A percentile compares a stretch with the other conserved stretches of the same genome.
Conservation (phyloP, 352 stramenopile species). For the Chrysophaeum taylorii region DNA sequence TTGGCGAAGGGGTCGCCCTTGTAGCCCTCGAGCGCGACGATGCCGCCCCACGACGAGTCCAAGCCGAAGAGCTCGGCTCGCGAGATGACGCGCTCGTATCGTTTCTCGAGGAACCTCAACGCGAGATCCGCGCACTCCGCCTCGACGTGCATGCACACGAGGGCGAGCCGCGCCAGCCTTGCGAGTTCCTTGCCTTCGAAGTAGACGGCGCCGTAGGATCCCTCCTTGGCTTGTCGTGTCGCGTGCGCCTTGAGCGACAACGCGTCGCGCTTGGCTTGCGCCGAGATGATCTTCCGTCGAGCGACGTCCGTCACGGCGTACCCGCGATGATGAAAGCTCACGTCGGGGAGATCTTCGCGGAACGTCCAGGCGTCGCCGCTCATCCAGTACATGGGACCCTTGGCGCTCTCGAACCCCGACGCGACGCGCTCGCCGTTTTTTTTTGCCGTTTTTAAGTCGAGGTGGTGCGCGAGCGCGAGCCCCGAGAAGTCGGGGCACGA, state of each 20-base stretch:
- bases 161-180: conserved; percentile 36
- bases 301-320: background rate
- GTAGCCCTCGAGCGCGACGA: background rate
- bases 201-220: conserved; percentile 44
- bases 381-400: conserved; percentile 63
- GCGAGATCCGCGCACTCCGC: background rate
- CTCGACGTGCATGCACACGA: background rate
- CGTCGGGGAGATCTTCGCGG: conserved; percentile 43
- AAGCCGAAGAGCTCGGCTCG: background rate
- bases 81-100: background rate
- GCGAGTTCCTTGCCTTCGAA: conserved; percentile 60
- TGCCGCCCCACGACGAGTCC: conserved; percentile 6
- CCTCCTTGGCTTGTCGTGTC: conserved; percentile 35
- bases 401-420: conserved; percentile 57
- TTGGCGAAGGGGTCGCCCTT: conserved; percentile 69
- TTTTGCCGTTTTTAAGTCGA: no score
- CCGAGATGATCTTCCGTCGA: background rate
- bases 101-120: background rate
- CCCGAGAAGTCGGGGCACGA: conserved; percentile 48
- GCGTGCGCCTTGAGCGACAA: conserved; percentile 42
- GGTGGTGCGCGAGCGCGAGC: conserved; percentile 61
- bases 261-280: background rate
- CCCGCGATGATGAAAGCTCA: background rate
- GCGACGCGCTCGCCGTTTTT: no score
- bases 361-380: conserved; percentile 52